These are phyloP conservation scores for Spinellus fusiger DNA, from an alignment of 192 early-diverging fungal genomes.

Conservation along the genomic window DNA sequence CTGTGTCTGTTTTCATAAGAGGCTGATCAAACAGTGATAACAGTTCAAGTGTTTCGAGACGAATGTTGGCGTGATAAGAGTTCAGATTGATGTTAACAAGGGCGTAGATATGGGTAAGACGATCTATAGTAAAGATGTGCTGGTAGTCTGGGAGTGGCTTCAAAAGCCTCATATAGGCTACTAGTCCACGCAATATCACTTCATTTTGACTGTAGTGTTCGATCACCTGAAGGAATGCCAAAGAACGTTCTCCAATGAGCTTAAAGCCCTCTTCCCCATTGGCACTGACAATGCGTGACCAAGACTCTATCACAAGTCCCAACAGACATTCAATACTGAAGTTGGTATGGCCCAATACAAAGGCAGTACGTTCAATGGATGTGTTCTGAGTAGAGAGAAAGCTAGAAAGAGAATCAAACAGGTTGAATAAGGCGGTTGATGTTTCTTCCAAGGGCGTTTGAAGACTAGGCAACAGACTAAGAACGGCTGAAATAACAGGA, in stretches of 20 bases:
- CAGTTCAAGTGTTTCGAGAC: slow-evolving; percentile 64
- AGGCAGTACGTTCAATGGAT: slow-evolving; percentile 24
- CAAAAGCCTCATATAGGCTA: slow-evolving; percentile 32
- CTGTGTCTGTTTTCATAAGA: slow-evolving; percentile 30
- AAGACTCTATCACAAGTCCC: slow-evolving; percentile 42
- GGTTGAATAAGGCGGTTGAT: slow-evolving; percentile 17
- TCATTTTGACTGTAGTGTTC: slow-evolving; percentile 37
- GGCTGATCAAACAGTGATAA: slow-evolving; percentile 66
- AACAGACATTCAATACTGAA: slow-evolving; percentile 41
- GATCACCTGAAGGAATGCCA: slow-evolving; percentile 34
- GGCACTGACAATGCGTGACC: slow-evolving; percentile 26
- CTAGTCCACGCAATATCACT: slow-evolving; percentile 40
- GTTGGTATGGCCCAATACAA: slow-evolving; percentile 38
- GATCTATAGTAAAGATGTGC: slow-evolving; percentile 29
- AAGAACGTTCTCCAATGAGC: slow-evolving; percentile 8
- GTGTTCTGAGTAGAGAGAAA: slow-evolving; percentile 25
- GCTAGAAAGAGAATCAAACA: slow-evolving; percentile 25
- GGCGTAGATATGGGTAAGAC: slow-evolving; percentile 43
- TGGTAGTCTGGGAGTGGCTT: not conserved
- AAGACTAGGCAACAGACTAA: slow-evolving; percentile 40
- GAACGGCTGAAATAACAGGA: slow-evolving; percentile 32
- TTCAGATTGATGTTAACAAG: slow-evolving; percentile 55
- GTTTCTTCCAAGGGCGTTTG: slow-evolving; percentile 25
- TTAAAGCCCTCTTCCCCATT: slow-evolving; percentile 11
- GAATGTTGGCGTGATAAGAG: slow-evolving; percentile 45